phyloP scores from a whole-genome alignment of 2,329 filamentous ascomycete genomes.

The Aspergillus fijiensis region DNA sequence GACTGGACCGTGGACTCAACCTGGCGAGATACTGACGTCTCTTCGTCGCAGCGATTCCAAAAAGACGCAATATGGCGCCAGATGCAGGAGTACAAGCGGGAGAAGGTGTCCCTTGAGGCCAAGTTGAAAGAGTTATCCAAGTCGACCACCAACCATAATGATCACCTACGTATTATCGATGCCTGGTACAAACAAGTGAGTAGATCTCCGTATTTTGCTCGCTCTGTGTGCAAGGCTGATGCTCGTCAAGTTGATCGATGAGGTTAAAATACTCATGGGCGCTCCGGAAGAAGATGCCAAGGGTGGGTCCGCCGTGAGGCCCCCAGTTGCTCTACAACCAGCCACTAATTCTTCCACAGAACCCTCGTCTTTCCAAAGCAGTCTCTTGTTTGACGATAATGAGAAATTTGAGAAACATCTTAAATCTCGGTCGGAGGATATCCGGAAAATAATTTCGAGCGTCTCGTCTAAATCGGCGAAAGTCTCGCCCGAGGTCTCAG shows the following conservation, averaged over 20 bases:
- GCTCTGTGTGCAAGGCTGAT: conserved; percentile 17
- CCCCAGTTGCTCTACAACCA: background rate
- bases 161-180: conserved; percentile 87
- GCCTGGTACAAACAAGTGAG: conserved; percentile 90
- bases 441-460: conserved; percentile 70
- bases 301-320: conserved; percentile 23
- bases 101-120: conserved; percentile 76
- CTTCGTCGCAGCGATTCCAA: conserved; percentile 68
- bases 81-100: conserved; percentile 96
- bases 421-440: conserved; percentile 69
- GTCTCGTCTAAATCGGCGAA: conserved; percentile 56
- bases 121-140: conserved; percentile 79
- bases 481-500: conserved; percentile 65
- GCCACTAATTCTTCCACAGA: conserved; percentile 14
- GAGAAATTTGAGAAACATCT: conserved; percentile 75
- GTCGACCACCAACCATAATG: conserved; percentile 78
- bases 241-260: conserved; percentile 43
- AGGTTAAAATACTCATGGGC: conserved; percentile 46
- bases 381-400: conserved; percentile 56
- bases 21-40: conserved; percentile 23
- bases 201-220: conserved; percentile 15
- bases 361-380: conserved; percentile 48
- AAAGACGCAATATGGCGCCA: conserved; percentile 97
- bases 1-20: conserved; percentile 2
- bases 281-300: conserved; percentile 28